These are phyloP conservation scores for Dacryopinax primogenitus DNA, from an alignment of 768 basidiomycete genomes.

Conservation along the genomic window DNA sequence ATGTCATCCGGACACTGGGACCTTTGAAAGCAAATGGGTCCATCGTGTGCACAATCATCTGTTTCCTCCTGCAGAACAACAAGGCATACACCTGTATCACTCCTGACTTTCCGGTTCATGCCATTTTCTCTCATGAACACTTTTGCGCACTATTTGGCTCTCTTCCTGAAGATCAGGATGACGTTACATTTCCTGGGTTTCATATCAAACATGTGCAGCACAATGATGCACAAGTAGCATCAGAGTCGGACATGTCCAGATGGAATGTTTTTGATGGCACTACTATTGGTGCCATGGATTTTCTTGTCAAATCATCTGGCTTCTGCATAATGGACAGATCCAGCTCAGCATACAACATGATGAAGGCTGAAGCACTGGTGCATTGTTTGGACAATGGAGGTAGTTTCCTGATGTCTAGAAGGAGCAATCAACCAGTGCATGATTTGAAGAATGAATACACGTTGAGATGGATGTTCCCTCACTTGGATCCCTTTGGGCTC, in stretches of 20 bases:
- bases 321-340: not conserved
- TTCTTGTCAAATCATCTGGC: not conserved
- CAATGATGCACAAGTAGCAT: not conserved
- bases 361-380: not conserved
- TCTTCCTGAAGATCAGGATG: not conserved
- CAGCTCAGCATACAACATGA: not conserved
- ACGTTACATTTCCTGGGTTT: not conserved
- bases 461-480: constrained; percentile 35
- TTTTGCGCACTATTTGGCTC: not conserved
- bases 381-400: not conserved
- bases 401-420: not conserved
- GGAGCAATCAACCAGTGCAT: constrained; percentile 20
- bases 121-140: not conserved
- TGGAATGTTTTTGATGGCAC: not conserved
- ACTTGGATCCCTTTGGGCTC: constrained; percentile 34
- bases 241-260: not conserved
- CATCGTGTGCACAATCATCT: not conserved
- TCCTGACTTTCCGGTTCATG: not conserved
- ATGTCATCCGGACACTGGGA: not conserved
- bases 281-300: not conserved
- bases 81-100: not conserved
- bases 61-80: not conserved
- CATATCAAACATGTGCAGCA: not conserved
- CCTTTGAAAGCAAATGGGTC: not conserved
- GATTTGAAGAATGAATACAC: constrained; percentile 30